Percentiles rank a stretch among this genome's conserved stretches.
Evolutionary conservation across 345 rosid genomes (phyloP).

Genomic region (Euphorbia tirucalli): DNA sequence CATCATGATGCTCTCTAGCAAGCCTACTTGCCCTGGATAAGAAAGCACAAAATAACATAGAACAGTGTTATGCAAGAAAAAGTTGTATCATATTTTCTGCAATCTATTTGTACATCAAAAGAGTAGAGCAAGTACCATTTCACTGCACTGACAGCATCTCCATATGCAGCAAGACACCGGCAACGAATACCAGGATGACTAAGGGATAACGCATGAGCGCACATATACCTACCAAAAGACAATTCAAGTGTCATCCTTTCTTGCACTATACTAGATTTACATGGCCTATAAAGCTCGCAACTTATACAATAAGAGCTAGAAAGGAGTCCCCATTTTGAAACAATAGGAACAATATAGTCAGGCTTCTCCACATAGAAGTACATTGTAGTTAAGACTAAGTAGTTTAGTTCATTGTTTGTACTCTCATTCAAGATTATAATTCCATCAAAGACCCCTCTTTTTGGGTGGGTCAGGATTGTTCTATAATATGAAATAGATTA

Average conservation of each 20-base stretch:
- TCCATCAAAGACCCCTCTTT: no score
- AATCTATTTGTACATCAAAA: not conserved
- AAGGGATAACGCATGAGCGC: conserved; percentile 92
- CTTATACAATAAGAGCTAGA: not conserved
- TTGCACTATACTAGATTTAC: not conserved
- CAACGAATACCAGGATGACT: conserved; percentile 98
- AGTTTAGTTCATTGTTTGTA: no score
- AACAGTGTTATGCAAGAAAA: conserved; percentile 12
- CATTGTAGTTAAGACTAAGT: not conserved
- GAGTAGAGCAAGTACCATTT: conserved; percentile 64
- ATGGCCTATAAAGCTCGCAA: not conserved
- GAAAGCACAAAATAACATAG: conserved; percentile 17
- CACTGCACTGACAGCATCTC: conserved; percentile 98
- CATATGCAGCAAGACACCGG: conserved; percentile 95
- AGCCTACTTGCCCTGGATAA: conserved; percentile 94
- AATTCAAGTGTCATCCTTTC: conserved; percentile 1
- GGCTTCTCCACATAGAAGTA: not conserved
- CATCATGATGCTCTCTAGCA: conserved; percentile 98
- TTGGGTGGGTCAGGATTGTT: no score
- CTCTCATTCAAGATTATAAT: no score
- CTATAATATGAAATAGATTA: no score
- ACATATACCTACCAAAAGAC: conserved; percentile 71
- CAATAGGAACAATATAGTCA: not conserved
- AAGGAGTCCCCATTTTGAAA: not conserved
- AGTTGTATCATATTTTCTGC: not conserved